These are phyloP conservation scores for Leishmania arabica DNA, from an alignment of 208 protist species.

Conservation along the genomic window DNA sequence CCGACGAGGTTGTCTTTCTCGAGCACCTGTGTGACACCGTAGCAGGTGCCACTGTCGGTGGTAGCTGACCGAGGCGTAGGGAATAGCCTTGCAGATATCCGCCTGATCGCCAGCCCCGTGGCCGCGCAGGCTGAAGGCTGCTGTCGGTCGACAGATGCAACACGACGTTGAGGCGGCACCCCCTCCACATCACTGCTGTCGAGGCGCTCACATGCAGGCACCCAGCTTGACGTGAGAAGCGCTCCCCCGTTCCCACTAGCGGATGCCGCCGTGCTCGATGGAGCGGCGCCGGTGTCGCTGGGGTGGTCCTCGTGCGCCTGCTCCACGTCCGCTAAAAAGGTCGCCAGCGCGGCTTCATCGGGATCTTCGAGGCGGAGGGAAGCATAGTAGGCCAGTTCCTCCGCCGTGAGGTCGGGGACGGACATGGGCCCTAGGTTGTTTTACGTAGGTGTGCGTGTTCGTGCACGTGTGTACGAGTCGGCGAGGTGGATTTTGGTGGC, in stretches of 20 bases:
- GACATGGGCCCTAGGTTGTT: constrained; percentile 9
- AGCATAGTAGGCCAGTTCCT: constrained; percentile 53
- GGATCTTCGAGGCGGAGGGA: constrained; percentile 50
- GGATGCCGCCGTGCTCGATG: neutral
- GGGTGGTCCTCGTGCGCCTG: neutral
- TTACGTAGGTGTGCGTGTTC: neutral
- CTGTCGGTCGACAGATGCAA: neutral
- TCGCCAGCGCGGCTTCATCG: constrained; percentile 26
- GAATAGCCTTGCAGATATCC: neutral
- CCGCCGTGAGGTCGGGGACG: constrained; percentile 39
- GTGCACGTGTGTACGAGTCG: neutral
- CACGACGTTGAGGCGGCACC: neutral
- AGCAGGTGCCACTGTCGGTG: neutral
- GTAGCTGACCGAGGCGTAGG: neutral
- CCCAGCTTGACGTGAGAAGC: neutral
- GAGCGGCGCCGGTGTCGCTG: neutral
- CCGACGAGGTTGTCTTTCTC: constrained; percentile 44
- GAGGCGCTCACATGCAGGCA: neutral
- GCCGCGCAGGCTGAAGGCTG: neutral
- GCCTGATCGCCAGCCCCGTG: neutral
- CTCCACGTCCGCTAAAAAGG: constrained; percentile 3
- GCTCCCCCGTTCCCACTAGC: neutral
- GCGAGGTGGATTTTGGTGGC: neutral
- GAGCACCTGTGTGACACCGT: constrained; percentile 38
- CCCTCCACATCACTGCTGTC: neutral